phyloP scores from a whole-genome alignment of 345 rosid species.

The Turritis glabra region DNA sequence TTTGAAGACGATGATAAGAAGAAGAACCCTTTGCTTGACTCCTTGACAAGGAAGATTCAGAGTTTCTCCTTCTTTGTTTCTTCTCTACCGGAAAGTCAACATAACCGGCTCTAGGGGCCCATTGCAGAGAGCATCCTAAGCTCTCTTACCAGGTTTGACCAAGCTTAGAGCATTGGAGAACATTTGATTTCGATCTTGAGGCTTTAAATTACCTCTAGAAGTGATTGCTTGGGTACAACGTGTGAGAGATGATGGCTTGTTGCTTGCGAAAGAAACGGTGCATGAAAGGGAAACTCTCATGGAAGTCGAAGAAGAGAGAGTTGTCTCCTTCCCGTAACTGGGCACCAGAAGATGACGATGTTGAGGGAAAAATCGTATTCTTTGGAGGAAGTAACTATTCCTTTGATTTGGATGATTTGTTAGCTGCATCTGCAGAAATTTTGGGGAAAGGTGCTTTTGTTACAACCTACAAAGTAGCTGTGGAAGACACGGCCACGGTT shows the following conservation, averaged over 20 bases:
- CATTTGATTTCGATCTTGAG: conserved; percentile 51
- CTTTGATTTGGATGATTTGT: conserved; percentile 74
- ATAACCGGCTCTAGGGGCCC: conserved; percentile 56
- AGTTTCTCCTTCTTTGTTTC: conserved; percentile 40
- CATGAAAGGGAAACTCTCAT: conserved; percentile 34
- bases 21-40: conserved; percentile 55
- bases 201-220: conserved; percentile 43
- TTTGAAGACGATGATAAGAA: conserved; percentile 47
- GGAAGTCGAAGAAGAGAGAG: conserved; percentile 50
- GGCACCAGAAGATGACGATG: conserved; percentile 63
- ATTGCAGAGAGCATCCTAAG: conserved; percentile 49
- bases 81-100: conserved; percentile 52
- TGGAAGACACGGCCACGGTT: conserved; percentile 66
- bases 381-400: conserved; percentile 53
- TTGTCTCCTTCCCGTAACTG: conserved; percentile 58
- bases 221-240: conserved; percentile 43
- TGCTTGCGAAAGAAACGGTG: conserved; percentile 46
- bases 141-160: conserved; percentile 53
- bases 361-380: conserved; percentile 62
- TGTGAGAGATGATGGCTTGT: conserved; percentile 48
- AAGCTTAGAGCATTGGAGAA: conserved; percentile 53
- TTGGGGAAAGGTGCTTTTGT: conserved; percentile 70
- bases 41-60: conserved; percentile 39
- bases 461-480: conserved; percentile 63
- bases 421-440: conserved; percentile 76